Evolutionary conservation across 164 flowering plant species (phyloP).

Genomic region (Annona cherimola): DNA sequence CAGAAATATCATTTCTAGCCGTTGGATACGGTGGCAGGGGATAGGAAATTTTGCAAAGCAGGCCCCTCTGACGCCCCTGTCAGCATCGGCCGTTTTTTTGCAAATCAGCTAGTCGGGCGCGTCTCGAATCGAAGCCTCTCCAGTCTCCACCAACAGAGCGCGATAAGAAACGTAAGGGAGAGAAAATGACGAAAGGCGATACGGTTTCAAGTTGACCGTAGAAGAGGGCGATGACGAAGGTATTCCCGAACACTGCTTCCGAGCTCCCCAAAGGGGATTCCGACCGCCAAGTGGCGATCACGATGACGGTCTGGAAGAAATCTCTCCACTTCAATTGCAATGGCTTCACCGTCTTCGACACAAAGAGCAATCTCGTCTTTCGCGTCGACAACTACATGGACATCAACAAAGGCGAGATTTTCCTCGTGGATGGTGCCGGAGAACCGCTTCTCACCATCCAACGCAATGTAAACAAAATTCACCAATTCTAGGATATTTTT

Average conservation of each 20-base stretch:
- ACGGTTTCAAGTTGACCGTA: slow-evolving; percentile 4
- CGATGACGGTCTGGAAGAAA: slow-evolving; percentile 70
- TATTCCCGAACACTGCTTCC: slow-evolving; percentile 19
- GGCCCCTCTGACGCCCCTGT: too few relatives aligned
- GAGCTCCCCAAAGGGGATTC: slow-evolving; percentile 2
- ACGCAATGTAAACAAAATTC: slow-evolving; percentile 68
- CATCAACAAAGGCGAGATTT: slow-evolving; percentile 31
- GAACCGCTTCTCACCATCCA: slow-evolving; percentile 62
- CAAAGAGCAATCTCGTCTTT: slow-evolving; percentile 46
- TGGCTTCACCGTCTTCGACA: slow-evolving; percentile 67
- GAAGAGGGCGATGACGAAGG: slow-evolving; percentile 18
- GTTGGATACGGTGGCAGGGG: too few relatives aligned
- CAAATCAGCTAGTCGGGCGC: too few relatives aligned
- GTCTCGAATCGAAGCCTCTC: too few relatives aligned
- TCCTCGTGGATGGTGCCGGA: slow-evolving; percentile 70
- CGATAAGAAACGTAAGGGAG: neutral
- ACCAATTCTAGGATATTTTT: too few relatives aligned
- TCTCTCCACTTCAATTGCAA: slow-evolving; percentile 58
- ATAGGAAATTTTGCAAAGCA: too few relatives aligned
- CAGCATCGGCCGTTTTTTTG: too few relatives aligned
- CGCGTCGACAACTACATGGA: slow-evolving; percentile 62
- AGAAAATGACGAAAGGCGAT: neutral
- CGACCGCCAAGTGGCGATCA: slow-evolving; percentile 3
- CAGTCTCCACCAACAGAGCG: neutral
- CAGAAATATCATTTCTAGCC: too few relatives aligned